Evolutionary conservation across 192 early-diverging fungal species (phyloP).

Genomic region (Funneliformis geosporum): DNA sequence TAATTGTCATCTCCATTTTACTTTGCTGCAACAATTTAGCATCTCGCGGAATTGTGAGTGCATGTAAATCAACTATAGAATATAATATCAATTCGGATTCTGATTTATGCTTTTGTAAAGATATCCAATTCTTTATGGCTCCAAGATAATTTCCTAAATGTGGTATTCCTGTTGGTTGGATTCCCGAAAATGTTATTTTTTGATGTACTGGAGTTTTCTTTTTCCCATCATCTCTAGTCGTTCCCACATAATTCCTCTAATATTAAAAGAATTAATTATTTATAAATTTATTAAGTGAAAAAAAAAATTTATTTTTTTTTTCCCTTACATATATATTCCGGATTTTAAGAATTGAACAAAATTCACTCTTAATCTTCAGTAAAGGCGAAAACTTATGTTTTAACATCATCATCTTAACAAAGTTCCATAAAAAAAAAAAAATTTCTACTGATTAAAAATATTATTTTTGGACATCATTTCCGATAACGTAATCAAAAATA

Average conservation of each 20-base stretch:
- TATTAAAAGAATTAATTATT: not conserved
- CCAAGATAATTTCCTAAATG: slow-evolving; percentile 96
- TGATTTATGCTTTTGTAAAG: slow-evolving; percentile 58
- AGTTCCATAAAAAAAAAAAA: not conserved
- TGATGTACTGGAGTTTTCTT: not conserved
- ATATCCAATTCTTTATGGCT: slow-evolving; percentile 83
- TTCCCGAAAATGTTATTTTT: slow-evolving; percentile 76
- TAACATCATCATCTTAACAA: not conserved
- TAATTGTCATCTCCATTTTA: slow-evolving; percentile 72
- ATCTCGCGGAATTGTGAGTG: slow-evolving; percentile 75
- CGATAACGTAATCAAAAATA: not conserved
- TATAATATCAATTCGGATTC: slow-evolving; percentile 56
- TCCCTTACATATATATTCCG: too few relatives aligned
- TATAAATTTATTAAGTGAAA: not conserved
- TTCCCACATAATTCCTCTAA: not conserved
- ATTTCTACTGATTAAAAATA: not conserved
- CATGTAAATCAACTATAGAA: slow-evolving; percentile 89
- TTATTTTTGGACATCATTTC: not conserved
- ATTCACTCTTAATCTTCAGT: not conserved
- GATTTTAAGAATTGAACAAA: not conserved
- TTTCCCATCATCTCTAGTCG: not conserved
- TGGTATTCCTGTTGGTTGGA: slow-evolving; percentile 91
- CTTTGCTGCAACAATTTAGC: slow-evolving; percentile 63
- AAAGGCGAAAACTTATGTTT: not conserved
- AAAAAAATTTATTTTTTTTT: not conserved